Evolutionary conservation across 2,329 filamentous ascomycete genomes (phyloP).

Genomic region (Rugonectria rugulosa): DNA sequence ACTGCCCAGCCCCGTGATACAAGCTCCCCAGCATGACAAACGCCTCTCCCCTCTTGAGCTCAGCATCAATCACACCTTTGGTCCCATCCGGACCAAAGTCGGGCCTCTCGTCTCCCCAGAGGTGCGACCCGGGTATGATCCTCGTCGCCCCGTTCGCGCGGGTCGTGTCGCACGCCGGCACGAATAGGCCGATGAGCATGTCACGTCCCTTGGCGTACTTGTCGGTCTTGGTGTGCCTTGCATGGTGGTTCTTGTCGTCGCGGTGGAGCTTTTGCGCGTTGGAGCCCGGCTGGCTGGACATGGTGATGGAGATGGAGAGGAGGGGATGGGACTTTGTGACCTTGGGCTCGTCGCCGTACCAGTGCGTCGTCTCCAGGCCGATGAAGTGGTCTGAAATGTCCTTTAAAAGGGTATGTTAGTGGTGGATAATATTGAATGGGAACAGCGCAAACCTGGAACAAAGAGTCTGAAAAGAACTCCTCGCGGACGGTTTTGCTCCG

Average conservation of each 20-base stretch:
- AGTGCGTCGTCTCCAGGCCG: conserved; percentile 43
- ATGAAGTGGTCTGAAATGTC: conserved; percentile 43
- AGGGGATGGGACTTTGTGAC: conserved; percentile 45
- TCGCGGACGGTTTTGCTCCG: conserved; percentile 46
- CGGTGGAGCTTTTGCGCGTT: conserved; percentile 45
- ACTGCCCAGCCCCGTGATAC: conserved; percentile 47
- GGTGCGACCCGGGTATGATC: conserved; percentile 47
- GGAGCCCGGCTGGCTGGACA: conserved; percentile 44
- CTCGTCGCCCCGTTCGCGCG: conserved; percentile 47
- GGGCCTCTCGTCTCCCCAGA: conserved; percentile 48
- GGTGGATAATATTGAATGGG: too few relatives aligned
- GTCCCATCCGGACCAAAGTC: conserved; percentile 44
- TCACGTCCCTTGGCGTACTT: conserved; percentile 38
- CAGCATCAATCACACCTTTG: conserved; percentile 36
- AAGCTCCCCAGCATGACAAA: conserved; percentile 49
- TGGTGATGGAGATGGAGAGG: conserved; percentile 47
- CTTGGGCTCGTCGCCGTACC: conserved; percentile 40
- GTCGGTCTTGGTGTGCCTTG: conserved; percentile 36
- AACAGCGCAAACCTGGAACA: conserved; percentile 20
- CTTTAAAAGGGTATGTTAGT: conserved; percentile 30
- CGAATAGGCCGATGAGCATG: conserved; percentile 46
- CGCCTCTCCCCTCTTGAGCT: conserved; percentile 46
- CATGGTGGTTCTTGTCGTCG: conserved; percentile 50
- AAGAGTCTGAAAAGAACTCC: conserved; percentile 40
- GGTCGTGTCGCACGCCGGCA: conserved; percentile 45